These are phyloP conservation scores for Thinopyrum elongatum DNA, from an alignment of 176 grass and related monocot species.

Conservation along the genomic window DNA sequence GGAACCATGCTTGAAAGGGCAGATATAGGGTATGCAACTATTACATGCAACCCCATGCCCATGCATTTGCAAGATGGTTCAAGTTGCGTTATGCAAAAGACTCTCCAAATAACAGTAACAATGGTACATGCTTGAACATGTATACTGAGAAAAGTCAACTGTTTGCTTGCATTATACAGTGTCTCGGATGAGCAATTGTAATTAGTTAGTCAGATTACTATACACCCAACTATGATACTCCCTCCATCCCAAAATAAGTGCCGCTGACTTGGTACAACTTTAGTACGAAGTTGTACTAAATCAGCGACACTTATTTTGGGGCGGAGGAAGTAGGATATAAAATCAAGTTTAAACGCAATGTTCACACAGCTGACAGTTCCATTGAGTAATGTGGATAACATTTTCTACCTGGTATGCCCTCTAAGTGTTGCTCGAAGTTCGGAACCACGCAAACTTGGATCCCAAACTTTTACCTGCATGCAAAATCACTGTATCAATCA, in stretches of 20 bases:
- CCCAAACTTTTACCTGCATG: slow-evolving; percentile 96
- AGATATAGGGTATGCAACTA: not conserved
- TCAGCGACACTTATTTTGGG: too few relatives aligned
- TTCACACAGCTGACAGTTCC: not conserved
- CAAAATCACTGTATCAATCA: slow-evolving; percentile 12
- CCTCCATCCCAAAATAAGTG: too few relatives aligned
- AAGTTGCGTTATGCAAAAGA: slow-evolving; percentile 10
- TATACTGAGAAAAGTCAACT: slow-evolving; percentile 12
- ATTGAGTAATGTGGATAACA: not conserved
- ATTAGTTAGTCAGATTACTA: not conserved
- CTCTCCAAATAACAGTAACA: slow-evolving; percentile 4
- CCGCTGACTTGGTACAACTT: too few relatives aligned
- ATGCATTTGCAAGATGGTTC: slow-evolving; percentile 11
- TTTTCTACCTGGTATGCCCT: slow-evolving; percentile 84
- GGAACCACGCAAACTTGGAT: slow-evolving; percentile 98
- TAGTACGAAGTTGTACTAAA: too few relatives aligned
- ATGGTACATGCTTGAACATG: not conserved
- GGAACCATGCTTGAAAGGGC: not conserved
- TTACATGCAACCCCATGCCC: not conserved
- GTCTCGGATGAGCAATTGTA: not conserved
- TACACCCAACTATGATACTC: not conserved
- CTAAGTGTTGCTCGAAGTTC: slow-evolving; percentile 96
- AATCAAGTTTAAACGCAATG: slow-evolving; percentile 8
- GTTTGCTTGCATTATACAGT: slow-evolving; percentile 8
- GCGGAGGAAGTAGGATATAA: not conserved